Percentiles rank a stretch among this genome's conserved stretches.
These are phyloP conservation scores for Suillus ampliporus DNA, from an alignment of 768 basidiomycete species.

Conservation along the genomic window DNA sequence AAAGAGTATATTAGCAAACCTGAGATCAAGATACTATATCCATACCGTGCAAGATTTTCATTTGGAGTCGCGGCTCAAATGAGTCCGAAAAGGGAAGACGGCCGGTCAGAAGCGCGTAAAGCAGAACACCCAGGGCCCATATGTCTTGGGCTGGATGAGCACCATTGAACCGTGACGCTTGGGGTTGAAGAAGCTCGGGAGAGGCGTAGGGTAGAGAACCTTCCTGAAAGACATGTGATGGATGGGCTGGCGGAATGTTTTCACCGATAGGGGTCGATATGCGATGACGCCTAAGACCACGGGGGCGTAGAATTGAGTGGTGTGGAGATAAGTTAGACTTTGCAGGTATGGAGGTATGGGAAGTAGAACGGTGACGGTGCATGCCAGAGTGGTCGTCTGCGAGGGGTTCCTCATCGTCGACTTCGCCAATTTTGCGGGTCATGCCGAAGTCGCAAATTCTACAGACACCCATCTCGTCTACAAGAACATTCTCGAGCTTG, in stretches of 20 bases:
- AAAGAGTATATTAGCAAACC: slow-evolving; percentile 17
- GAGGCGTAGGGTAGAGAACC: slow-evolving; percentile 92
- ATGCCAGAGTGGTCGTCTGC: slow-evolving; percentile 14
- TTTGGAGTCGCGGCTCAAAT: slow-evolving; percentile 89
- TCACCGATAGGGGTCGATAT: slow-evolving; percentile 49
- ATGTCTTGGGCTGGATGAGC: slow-evolving; percentile 84
- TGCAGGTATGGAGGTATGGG: slow-evolving; percentile 29
- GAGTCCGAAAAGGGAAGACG: slow-evolving; percentile 87
- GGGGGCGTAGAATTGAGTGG: slow-evolving; percentile 36
- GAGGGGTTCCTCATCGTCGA: slow-evolving; percentile 41
- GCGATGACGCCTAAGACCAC: slow-evolving; percentile 54
- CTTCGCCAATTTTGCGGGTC: slow-evolving; percentile 65
- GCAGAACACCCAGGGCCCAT: slow-evolving; percentile 93
- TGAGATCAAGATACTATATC: slow-evolving; percentile 30
- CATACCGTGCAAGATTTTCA: slow-evolving; percentile 88
- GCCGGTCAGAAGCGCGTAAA: slow-evolving; percentile 85
- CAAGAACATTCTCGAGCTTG: slow-evolving; percentile 96
- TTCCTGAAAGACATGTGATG: slow-evolving; percentile 57
- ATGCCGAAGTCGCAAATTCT: slow-evolving; percentile 88
- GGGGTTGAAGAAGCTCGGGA: slow-evolving; percentile 82
- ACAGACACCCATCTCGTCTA: slow-evolving; percentile 89
- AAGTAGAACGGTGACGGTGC: slow-evolving; percentile 34
- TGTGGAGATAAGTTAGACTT: slow-evolving; percentile 25
- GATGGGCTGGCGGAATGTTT: slow-evolving; percentile 34
- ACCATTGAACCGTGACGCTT: slow-evolving; percentile 36